Evolutionary conservation across 176 grass and related monocot species (phyloP), one percentile per base, ranked within the genome.

Genomic region (Phoenix dactylifera): DNA sequence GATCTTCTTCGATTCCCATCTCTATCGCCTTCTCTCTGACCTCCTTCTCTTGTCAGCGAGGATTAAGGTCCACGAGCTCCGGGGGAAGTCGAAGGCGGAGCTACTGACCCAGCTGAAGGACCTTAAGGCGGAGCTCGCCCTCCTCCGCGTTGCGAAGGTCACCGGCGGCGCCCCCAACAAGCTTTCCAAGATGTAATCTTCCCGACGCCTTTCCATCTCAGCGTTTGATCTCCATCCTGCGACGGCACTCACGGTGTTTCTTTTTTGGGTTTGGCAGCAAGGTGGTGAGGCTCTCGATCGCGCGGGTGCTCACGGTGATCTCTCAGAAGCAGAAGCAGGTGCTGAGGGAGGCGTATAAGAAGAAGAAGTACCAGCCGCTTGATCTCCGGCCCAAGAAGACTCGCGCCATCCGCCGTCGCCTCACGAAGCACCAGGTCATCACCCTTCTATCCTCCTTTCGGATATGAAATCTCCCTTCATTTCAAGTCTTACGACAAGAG

Each of bases 31-130:
- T 44, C 35, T 44, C 9, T 44, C 35, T 44, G 1, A 44, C 2
- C 7, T 44, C 35, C 35, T 44, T 44, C 7, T 44, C 10, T 14
- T 44, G 35, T 23, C 48, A 65, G 63, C 49, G 49, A 65, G 49
- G 63, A 65, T 65, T 65, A 65, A 65, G 63, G 63, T 65, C 6
- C 63, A 65, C 15, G 49, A 65, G 63, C 63, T 65, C 15, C 49
- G 49, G 12, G 63, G 63, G 15, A 65, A 28, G 63, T 52, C 63
- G 22, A 65, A 65, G 63, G 49, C 22, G 63, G 22, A 65, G 22
- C 63, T 65, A 23, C 63, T 26, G 49, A n/a, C 16, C 5, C 49
- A 52, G 63, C 16, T 29, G 49, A 65, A 65, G 48, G 63, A 65
- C 0, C 24, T 65, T 4, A 65, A 65, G 50, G 51, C 16, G 6